Percentiles rank a stretch among this genome's conserved stretches.
Evolutionary conservation across 345 rosid species (phyloP).

Genomic region (Physaria fendleri): DNA sequence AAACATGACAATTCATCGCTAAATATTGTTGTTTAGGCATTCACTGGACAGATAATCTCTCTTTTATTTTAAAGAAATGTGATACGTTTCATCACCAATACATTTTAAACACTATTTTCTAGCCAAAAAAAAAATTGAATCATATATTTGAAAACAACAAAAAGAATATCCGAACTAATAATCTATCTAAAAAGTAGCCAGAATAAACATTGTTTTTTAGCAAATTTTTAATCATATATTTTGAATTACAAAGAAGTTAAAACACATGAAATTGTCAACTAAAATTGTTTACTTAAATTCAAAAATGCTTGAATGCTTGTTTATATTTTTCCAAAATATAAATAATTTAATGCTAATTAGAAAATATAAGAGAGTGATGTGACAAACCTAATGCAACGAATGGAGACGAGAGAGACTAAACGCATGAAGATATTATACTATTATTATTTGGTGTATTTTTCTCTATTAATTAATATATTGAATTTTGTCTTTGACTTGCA

Average conservation of each 20-base stretch:
- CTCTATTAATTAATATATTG: background rate
- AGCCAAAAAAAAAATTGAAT: no score
- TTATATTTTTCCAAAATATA: no score
- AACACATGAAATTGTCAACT: no score
- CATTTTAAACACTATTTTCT: no score
- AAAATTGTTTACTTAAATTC: no score
- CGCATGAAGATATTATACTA: constrained; percentile 15
- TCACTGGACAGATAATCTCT: background rate
- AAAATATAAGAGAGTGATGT: constrained; percentile 4
- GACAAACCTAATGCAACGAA: constrained; percentile 5
- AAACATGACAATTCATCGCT: background rate
- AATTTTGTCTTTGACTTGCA: constrained; percentile 10
- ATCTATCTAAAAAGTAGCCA: no score
- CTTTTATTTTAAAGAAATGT: no score
- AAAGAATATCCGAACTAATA: no score
- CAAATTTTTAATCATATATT: background rate
- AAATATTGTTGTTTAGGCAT: background rate
- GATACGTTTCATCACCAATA: background rate
- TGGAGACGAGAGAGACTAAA: constrained; percentile 20
- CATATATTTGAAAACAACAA: no score
- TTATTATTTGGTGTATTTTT: background rate
- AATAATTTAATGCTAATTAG: background rate
- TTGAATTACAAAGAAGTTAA: no score
- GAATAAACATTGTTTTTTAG: background rate
- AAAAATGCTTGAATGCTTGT: no score